Percentiles rank a stretch among this genome's conserved stretches.
phyloP scores from a whole-genome alignment of 2,329 filamentous ascomycete genomes.

The Microthyrium microscopicum region DNA sequence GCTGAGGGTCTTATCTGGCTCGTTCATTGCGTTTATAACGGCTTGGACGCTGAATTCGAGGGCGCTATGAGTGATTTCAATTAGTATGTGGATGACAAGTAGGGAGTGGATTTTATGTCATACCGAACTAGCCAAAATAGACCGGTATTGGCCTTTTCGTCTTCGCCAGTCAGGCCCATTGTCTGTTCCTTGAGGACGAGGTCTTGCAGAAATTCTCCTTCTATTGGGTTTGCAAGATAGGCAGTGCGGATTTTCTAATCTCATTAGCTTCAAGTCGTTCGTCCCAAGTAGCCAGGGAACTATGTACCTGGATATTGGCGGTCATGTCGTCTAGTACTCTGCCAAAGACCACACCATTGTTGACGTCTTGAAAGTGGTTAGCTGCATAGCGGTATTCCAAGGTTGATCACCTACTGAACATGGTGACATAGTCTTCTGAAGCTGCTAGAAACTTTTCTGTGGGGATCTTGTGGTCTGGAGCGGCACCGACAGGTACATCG shows the following conservation, averaged over 20 bases:
- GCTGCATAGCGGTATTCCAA: background rate
- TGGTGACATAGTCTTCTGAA: slow-evolving; percentile 65
- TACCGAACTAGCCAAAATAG: slow-evolving; percentile 83
- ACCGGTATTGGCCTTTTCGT: slow-evolving; percentile 77
- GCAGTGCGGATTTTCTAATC: slow-evolving; percentile 74
- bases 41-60: slow-evolving; percentile 87
- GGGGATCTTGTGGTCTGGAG: slow-evolving; percentile 59
- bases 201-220: slow-evolving; percentile 71
- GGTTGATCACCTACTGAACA: slow-evolving; percentile 45
- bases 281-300: background rate
- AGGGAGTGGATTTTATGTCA: slow-evolving; percentile 11
- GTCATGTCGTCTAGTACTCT: slow-evolving; percentile 84
- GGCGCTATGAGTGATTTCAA: slow-evolving; percentile 25
- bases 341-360: slow-evolving; percentile 59
- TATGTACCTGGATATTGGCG: slow-evolving; percentile 69
- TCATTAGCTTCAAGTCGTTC: slow-evolving; percentile 3
- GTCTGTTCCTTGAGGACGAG: slow-evolving; percentile 73
- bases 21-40: slow-evolving; percentile 58
- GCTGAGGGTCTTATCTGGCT: slow-evolving; percentile 56
- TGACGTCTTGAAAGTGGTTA: slow-evolving; percentile 32
- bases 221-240: slow-evolving; percentile 57
- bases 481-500: slow-evolving; percentile 59
- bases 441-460: slow-evolving; percentile 86
- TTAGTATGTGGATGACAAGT: background rate
- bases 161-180: too few relatives aligned